Base-by-base conservation (phyloP, 805 yeast species). In the Monosporozyma aerobia region DNA sequence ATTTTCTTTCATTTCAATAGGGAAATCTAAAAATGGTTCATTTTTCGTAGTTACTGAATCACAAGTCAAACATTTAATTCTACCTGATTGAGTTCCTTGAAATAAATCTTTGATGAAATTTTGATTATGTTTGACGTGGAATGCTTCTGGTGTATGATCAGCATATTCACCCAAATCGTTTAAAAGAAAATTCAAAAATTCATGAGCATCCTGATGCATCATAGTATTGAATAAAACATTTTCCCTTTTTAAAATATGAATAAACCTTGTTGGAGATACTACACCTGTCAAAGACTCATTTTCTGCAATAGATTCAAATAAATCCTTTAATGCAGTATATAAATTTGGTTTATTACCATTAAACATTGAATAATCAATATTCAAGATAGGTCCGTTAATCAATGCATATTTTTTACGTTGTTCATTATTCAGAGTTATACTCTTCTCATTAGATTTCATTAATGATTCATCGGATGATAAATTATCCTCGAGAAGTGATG, bases 151-250 rank as follows among this genome's bases (percentile, higher is more conserved):
- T 22, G 35, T 47, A 22, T 19, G 44, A 29, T 58, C 75, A 69
- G 69, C 51, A 32, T 58, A 63, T 32, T 78, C 80, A 46, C 86
- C 73, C 25, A 85, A 76, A 57, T 88, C 90, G 68, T 92, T 92
- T 50, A 94, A 73, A 56, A 90, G 67, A 63, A 87, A 90, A 67
- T 90, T 90, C 63, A 90, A 77, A 68, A 94, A 92, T 69, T 92
- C 99, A 69, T 92, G 99, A 9, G 98, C 97, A 73, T 92, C 99
- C 65, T 92, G 99, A 67, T 92, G 99, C 96, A 89, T 90, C 48
- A 87, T 83, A 53, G 88, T 85, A 57, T 96, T 75, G 68, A 94
- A 92, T 60, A 92, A 73, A 59, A 83, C 89, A 67, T 92, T 94
- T 57, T 87, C 90, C 52, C 78, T 78, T 65, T 89, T 92, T 50